phyloP scores from a whole-genome alignment of 495 filamentous ascomycete species.

The Daldinia grandis region DNA sequence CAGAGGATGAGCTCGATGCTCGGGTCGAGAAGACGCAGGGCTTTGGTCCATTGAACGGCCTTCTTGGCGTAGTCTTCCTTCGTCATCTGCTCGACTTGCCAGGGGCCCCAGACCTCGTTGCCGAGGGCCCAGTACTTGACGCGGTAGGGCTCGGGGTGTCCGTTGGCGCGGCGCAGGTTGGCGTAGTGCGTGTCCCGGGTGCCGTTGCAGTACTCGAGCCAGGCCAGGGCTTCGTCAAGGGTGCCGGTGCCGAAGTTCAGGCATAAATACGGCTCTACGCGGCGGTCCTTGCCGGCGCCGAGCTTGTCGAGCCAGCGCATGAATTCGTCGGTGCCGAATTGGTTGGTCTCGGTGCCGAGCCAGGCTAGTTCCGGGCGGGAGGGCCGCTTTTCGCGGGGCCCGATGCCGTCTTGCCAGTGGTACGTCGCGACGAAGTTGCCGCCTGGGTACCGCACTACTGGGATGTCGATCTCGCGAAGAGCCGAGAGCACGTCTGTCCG shows the following conservation, averaged over 20 bases:
- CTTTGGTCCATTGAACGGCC: conserved; percentile 82
- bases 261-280: conserved; percentile 75
- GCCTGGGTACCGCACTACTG: conserved; percentile 80
- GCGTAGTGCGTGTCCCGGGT: conserved; percentile 78
- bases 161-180: conserved; percentile 76
- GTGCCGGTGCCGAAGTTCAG: conserved; percentile 81
- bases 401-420: conserved; percentile 82
- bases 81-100: conserved; percentile 80
- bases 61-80: conserved; percentile 79
- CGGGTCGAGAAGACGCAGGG: conserved; percentile 78
- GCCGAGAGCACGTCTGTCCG: conserved; percentile 77
- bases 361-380: conserved; percentile 76
- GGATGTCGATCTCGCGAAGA: conserved; percentile 73
- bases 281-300: conserved; percentile 46
- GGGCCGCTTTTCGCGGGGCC: conserved; percentile 72
- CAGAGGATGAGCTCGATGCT: conserved; percentile 72
- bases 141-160: conserved; percentile 74
- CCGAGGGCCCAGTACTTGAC: conserved; percentile 70
- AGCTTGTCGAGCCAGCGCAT: conserved; percentile 77
- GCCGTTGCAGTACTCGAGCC: conserved; percentile 85
- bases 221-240: conserved; percentile 76
- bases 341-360: conserved; percentile 76
- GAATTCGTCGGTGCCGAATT: conserved; percentile 86
- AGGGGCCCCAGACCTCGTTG: conserved; percentile 81
- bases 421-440: conserved; percentile 86